A percentile compares a stretch with the other conserved stretches of the same genome.
Conservation (phyloP, 1,139 yeast genomes). For the Candida gigantensis region DNA sequence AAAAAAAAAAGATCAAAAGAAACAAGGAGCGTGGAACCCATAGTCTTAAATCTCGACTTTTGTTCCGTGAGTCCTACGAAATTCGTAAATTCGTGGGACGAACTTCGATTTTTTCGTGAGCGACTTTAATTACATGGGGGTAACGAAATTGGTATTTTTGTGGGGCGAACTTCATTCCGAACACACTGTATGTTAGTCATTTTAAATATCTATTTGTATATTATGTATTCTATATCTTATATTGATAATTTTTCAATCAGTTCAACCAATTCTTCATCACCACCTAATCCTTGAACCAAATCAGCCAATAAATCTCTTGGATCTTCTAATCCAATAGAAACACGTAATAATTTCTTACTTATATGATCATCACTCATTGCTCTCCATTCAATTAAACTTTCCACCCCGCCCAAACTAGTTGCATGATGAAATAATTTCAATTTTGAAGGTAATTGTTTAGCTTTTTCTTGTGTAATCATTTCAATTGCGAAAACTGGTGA, state of each 20-base stretch:
- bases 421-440: constrained; percentile 82
- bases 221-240: constrained; percentile 1
- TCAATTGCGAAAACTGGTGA: constrained; percentile 77
- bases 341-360: constrained; percentile 58
- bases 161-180: too few species aligned
- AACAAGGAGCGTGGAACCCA: too few species aligned
- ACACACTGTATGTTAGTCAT: too few species aligned
- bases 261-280: constrained; percentile 11
- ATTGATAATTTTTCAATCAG: constrained; percentile 10
- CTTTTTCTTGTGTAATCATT: constrained; percentile 51
- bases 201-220: too few species aligned
- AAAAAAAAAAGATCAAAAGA: too few species aligned
- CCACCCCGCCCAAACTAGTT: constrained; percentile 92
- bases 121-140: too few species aligned
- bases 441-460: constrained; percentile 64
- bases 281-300: constrained; percentile 30
- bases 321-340: constrained; percentile 80
- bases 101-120: too few species aligned
- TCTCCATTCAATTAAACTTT: constrained; percentile 89
- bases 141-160: too few species aligned
- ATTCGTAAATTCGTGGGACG: too few species aligned
- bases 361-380: constrained; percentile 67
- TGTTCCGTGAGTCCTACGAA: too few species aligned
- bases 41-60: too few species aligned
- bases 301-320: constrained; percentile 73